Evolutionary conservation across 192 early-diverging fungal species (phyloP).

Genomic region (Umbelopsis ramanniana): DNA sequence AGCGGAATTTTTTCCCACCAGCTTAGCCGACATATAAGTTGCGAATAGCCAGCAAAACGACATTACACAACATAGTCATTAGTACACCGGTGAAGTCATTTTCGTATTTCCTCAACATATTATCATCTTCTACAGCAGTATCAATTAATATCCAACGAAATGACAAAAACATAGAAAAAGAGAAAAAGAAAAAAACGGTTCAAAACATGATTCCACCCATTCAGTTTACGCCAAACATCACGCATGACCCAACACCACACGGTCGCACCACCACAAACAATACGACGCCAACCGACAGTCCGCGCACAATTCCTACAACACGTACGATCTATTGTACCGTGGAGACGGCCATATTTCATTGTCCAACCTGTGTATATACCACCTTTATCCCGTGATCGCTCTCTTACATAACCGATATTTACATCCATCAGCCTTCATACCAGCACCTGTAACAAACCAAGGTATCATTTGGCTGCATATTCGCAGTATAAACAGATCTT

Average conservation of each 20-base stretch:
- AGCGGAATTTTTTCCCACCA: not conserved
- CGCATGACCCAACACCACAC: not conserved
- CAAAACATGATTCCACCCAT: not conserved
- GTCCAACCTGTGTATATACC: too few species aligned
- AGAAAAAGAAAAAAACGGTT: not conserved
- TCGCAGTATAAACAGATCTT: too few species aligned
- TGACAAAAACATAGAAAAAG: too few species aligned
- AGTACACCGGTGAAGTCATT: not conserved
- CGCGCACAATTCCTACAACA: not conserved
- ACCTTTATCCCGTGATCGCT: too few species aligned
- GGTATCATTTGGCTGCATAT: too few species aligned
- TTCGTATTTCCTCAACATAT: not conserved
- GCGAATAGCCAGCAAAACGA: not conserved
- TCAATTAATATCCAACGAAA: not conserved
- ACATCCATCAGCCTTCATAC: too few species aligned
- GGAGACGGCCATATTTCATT: not conserved
- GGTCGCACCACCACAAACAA: not conserved
- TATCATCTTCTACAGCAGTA: not conserved
- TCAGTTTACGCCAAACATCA: not conserved
- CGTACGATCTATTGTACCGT: not conserved
- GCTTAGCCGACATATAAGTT: not conserved
- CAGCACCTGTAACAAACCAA: too few species aligned
- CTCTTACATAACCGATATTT: too few species aligned
- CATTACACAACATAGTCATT: not conserved
- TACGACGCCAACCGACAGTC: not conserved